phyloP scores from a whole-genome alignment of 2,329 filamentous ascomycete genomes.

The Aspergillus eucalypticola region DNA sequence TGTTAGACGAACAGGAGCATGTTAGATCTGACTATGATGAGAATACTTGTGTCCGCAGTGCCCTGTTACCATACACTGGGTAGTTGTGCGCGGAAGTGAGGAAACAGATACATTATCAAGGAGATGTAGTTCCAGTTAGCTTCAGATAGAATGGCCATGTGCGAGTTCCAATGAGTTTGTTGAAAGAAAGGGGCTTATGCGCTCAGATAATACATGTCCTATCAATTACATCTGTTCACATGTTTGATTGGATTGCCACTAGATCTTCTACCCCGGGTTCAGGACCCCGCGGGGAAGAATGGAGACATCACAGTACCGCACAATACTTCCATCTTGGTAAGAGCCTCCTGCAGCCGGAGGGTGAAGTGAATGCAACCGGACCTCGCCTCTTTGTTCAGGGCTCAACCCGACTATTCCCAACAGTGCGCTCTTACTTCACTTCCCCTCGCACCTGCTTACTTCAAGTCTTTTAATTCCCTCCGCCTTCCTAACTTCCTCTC shows the following conservation, averaged over 20 bases:
- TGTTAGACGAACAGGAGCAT: constrained; percentile 1
- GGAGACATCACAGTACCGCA: neutral
- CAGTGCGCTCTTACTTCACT: neutral
- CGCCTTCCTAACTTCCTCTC: constrained; percentile 1
- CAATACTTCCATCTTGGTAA: neutral
- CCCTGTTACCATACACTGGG: neutral
- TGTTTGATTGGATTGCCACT: neutral
- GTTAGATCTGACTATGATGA: neutral
- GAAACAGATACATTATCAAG: neutral
- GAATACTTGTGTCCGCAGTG: neutral
- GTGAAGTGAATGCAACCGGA: neutral
- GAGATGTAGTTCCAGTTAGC: neutral
- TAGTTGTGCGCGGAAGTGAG: neutral
- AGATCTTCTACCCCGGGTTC: neutral
- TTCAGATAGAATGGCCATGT: neutral
- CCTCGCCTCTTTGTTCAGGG: neutral
- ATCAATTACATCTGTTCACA: neutral
- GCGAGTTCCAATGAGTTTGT: neutral
- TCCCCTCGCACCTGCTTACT: neutral
- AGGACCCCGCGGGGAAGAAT: neutral
- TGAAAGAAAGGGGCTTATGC: neutral
- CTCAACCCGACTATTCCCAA: neutral
- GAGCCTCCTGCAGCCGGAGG: neutral
- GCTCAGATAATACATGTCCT: neutral
- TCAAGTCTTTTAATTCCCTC: neutral